Percentiles rank a stretch among this genome's conserved stretches.
phyloP scores from a whole-genome alignment of 352 stramenopile species.

The Blastocystis sp. region DNA sequence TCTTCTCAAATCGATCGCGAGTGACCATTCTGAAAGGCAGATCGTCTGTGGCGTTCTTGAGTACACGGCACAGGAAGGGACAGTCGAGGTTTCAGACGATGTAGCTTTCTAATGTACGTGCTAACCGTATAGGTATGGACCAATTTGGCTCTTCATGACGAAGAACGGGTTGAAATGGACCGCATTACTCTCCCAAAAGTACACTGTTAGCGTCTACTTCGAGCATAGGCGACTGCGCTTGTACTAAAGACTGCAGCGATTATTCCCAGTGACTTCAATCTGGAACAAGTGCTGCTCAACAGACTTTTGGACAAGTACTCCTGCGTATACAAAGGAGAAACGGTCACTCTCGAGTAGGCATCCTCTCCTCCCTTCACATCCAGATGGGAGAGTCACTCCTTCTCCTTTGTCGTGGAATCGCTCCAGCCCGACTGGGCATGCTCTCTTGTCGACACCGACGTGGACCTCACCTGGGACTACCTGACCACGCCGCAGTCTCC shows the following conservation, averaged over 20 bases:
- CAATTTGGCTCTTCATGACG: background rate
- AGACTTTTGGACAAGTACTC: background rate
- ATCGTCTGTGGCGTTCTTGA: constrained; percentile 26
- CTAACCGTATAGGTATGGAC: background rate
- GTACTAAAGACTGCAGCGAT: background rate
- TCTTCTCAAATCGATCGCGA: background rate
- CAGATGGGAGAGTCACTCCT: background rate
- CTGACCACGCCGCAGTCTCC: background rate
- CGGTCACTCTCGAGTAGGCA: background rate
- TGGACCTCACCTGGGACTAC: background rate
- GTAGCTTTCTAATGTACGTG: background rate
- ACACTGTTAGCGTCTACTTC: background rate
- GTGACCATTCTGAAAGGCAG: background rate
- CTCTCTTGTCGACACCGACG: constrained; percentile 13
- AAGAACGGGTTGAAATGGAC: background rate
- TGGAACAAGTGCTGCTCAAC: background rate
- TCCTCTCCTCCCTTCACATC: background rate
- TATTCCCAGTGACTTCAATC: background rate
- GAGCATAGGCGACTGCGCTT: background rate
- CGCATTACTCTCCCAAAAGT: background rate
- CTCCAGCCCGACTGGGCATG: constrained; percentile 1
- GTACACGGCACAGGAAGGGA: background rate
- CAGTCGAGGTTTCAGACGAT: constrained; percentile 4
- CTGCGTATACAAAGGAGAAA: background rate
- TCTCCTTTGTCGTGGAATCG: background rate